Evolutionary conservation across 202 grass and related monocot species (phyloP), one percentile per base, ranked within the genome.

Genomic region (Setaria viridis): DNA sequence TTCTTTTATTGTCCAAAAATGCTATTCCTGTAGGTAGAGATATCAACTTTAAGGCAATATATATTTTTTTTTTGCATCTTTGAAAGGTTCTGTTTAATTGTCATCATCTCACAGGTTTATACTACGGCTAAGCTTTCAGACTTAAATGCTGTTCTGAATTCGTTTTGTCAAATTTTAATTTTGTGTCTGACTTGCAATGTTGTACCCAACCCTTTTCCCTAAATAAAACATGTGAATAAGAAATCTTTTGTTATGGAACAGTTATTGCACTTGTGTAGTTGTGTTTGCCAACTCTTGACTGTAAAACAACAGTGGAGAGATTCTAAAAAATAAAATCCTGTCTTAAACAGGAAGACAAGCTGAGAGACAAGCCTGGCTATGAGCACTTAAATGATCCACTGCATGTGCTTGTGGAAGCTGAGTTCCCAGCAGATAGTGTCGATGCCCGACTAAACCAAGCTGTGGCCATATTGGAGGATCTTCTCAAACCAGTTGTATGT

Each of bases 371-470:
- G 67, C 88, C 93, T 80, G 93, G 97, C 59, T 96, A 96, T 83
- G 92, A 96, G 79, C 97, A 99, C 79, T 86, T 99, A 50, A 99
- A 96, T 59, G 97, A 99, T 35, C 97, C 97, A 79, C 77, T 99
- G 46, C 93, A 99, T 92, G 85, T 99, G 19, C 94, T 96, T 76
- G 90, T 96, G 16, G 93, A 94, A 84, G 92, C 91, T 51, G 97
- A 96, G 87, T 96, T 96, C 72, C 85, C 93, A 1, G 88, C 77
- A 25, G 92, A 92, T 82, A 87, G 91, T 0, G 83, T 96, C 21
- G 90, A 99, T 88, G 79, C 64, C 14, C 85, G 86, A 79, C 62
- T 96, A 86, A 93, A 93, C 67, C 93, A 99, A 93, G 97, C 97
- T 10, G 91, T 99, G 67, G 83, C 90, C 46, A 96, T 93, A 88